Base-by-base conservation (phyloP, 495 filamentous ascomycete genomes). In the Apiosordaria backusii region DNA sequence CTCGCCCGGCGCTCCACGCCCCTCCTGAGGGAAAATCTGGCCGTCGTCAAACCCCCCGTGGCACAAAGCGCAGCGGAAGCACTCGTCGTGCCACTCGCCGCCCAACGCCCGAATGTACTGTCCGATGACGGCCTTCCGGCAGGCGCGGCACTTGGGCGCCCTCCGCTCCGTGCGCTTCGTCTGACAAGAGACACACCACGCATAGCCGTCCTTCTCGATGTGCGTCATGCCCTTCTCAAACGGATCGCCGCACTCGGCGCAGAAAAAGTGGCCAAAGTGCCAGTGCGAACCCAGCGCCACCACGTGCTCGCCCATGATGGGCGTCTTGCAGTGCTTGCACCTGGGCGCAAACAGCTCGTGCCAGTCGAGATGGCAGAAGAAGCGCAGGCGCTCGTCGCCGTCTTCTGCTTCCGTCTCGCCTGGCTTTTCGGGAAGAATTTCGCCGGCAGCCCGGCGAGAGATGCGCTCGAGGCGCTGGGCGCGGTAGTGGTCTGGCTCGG, bases 251-350 rank as follows among this genome's bases (percentile, higher is more conserved):
- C 95, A 99, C 83, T 99, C 91, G 27, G 96, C 96, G 74, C 95
- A 99, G 85, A 98, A 99, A 82, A 99, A 99, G 80, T 99, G 95
- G 1, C 95, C 95, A 68, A 91, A 90, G 78, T 99, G 95, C 92
- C 92, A 99, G 78, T 96, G 92, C 21, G 89, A 88, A 21, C 96
- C 95, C 70, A 95, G 90, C 3, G 95, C 95, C 50, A 98, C 88
- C 15, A 97, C 87, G 52, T 97, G 90, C 79, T 98, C 94, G 53
- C 92, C 92, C 74, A 98, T 90, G 71, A 99, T 99, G n/a, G 95
- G 95, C 25, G 95, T 99, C 79, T 91, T 95, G 83, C 95, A 99
- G 78, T 88, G 92, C 79, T 94, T 94, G 80, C 95, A 99, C 52
- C 92, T 87, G 19, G 95, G 95, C 62, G 91, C 93, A 76, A 90